These are phyloP conservation scores for Sphaceloma murrayae DNA, from an alignment of 2,329 filamentous ascomycete genomes.

Conservation along the genomic window DNA sequence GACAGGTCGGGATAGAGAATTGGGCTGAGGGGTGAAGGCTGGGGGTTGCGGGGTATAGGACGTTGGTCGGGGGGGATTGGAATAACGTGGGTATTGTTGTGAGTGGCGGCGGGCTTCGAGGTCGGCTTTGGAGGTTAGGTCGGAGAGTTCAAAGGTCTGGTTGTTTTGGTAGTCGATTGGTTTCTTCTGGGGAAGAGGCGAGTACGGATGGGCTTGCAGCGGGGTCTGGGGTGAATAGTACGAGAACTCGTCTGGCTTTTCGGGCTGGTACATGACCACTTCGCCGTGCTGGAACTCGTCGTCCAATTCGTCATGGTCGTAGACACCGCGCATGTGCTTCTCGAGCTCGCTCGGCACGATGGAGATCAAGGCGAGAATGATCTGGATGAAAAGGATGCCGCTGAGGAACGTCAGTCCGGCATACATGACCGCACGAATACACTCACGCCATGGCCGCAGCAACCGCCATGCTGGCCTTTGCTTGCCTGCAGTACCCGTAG, in stretches of 20 bases:
- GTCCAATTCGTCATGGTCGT: constrained; percentile 21
- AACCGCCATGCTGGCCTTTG: constrained; percentile 57
- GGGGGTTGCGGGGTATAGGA: constrained; percentile 3
- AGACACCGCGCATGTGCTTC: constrained; percentile 24
- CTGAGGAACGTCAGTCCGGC: background rate
- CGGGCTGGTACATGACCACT: constrained; percentile 39
- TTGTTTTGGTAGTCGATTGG: constrained; percentile 28
- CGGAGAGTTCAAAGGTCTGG: constrained; percentile 32
- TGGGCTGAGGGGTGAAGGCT: constrained; percentile 2
- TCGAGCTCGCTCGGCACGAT: constrained; percentile 36
- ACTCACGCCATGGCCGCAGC: constrained; percentile 61
- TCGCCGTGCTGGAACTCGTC: constrained; percentile 41
- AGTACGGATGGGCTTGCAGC: constrained; percentile 8
- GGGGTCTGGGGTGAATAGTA: constrained; percentile 17
- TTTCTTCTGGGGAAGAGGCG: constrained; percentile 8
- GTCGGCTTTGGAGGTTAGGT: constrained; percentile 9
- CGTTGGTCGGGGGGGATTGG: background rate
- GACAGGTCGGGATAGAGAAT: background rate
- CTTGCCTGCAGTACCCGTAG: constrained; percentile 53
- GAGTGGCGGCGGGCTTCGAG: constrained; percentile 10
- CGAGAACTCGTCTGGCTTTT: constrained; percentile 24
- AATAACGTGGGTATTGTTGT: constrained; percentile 3
- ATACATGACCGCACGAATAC: constrained; percentile 1
- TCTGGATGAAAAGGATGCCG: constrained; percentile 53
- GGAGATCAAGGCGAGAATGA: constrained; percentile 50